phyloP scores from a whole-genome alignment of 148 eudicot species.

The Amaranthus hypochondriacus region DNA sequence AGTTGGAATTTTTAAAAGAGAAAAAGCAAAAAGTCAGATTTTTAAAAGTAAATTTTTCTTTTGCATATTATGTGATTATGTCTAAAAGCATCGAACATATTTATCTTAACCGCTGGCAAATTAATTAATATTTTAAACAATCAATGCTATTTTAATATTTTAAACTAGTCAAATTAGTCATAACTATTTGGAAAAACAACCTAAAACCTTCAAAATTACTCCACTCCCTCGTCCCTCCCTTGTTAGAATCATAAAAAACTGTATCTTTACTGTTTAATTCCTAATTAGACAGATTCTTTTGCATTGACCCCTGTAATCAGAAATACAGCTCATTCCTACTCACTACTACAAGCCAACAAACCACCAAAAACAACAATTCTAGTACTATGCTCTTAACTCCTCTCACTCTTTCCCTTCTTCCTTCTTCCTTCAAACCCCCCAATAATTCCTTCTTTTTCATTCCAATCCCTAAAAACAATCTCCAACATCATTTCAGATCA shows the following conservation, averaged over 20 bases:
- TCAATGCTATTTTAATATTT: no score
- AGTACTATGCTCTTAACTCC: constrained; percentile 15
- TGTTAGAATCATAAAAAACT: background rate
- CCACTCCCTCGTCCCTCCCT: no score
- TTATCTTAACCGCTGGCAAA: no score
- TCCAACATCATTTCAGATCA: constrained; percentile 3
- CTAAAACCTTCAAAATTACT: no score
- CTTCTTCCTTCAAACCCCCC: constrained; percentile 8
- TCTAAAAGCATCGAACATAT: no score
- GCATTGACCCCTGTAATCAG: background rate
- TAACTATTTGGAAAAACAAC: no score
- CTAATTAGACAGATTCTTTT: constrained; percentile 10
- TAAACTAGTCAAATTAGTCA: no score
- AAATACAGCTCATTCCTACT: constrained; percentile 28
- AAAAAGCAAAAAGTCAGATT: no score
- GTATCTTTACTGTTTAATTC: constrained; percentile 4
- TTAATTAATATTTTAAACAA: no score
- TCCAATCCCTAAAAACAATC: background rate
- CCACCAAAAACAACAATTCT: background rate
- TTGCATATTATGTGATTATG: no score
- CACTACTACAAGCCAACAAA: constrained; percentile 7
- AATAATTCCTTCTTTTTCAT: background rate
- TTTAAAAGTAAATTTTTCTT: no score
- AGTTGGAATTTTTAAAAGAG: no score
- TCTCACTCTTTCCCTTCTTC: background rate